A percentile compares a stretch with the other conserved stretches of the same genome.
Evolutionary conservation across 176 grass and related monocot species (phyloP).

Genomic region (Zoysia japonica): DNA sequence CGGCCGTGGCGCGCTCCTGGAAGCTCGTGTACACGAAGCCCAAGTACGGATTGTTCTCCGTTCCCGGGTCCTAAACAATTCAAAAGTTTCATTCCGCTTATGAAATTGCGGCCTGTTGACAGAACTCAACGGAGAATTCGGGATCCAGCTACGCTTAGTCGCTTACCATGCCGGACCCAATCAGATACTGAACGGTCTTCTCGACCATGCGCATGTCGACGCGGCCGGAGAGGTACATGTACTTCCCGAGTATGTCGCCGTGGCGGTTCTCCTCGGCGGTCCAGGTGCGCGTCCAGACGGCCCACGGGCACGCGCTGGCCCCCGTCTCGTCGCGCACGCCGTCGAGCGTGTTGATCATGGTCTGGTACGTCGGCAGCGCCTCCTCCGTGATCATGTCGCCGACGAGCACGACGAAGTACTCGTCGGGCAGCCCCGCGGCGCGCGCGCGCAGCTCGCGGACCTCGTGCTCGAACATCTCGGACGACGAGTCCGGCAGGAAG

Average conservation of each 20-base stretch:
- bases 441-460: constrained; percentile 62
- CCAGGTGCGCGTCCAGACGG: constrained; percentile 86
- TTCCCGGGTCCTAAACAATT: constrained; percentile 58
- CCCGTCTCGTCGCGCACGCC: constrained; percentile 93
- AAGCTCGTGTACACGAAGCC: constrained; percentile 98
- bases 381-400: constrained; percentile 97
- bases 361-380: constrained; percentile 96
- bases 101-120: neutral
- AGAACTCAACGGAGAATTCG: neutral
- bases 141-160: neutral
- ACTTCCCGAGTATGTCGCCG: constrained; percentile 79
- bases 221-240: constrained; percentile 89
- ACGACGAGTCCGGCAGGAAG: constrained; percentile 71
- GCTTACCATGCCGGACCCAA: constrained; percentile 85
- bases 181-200: constrained; percentile 90
- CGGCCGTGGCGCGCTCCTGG: constrained; percentile 87
- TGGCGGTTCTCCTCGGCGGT: constrained; percentile 95
- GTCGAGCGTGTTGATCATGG: constrained; percentile 97
- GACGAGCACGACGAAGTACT: constrained; percentile 77
- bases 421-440: constrained; percentile 64
- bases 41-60: constrained; percentile 93
- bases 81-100: too few species aligned
- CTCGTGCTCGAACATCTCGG: constrained; percentile 64
- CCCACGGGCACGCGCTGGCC: constrained; percentile 82
- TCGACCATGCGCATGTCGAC: constrained; percentile 92